Evolutionary conservation across 305 asterid genomes (phyloP).

Genomic region (Petunia hybrid): DNA sequence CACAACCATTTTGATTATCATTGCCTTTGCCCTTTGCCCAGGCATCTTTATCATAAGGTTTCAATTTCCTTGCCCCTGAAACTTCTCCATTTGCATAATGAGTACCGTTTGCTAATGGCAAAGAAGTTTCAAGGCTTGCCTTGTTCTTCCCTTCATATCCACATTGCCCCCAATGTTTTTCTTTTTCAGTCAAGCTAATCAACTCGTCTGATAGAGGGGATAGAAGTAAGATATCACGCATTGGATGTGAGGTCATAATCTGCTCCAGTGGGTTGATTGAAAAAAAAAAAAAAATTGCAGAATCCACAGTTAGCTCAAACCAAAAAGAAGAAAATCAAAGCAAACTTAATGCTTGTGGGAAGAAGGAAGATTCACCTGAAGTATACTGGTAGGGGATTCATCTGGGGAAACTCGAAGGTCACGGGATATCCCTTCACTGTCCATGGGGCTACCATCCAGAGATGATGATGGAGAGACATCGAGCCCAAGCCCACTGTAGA

Average conservation of each 20-base stretch:
- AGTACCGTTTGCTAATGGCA: constrained; percentile 54
- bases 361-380: constrained; percentile 64
- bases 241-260: constrained; percentile 81
- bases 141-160: constrained; percentile 52
- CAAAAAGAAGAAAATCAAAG: constrained; percentile 18
- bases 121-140: constrained; percentile 47
- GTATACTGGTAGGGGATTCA: constrained; percentile 89
- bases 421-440: constrained; percentile 62
- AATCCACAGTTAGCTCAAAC: constrained; percentile 28
- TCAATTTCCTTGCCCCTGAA: constrained; percentile 52
- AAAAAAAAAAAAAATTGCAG: not conserved
- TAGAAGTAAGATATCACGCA: constrained; percentile 52
- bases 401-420: constrained; percentile 58
- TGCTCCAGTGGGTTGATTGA: constrained; percentile 47
- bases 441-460: constrained; percentile 70
- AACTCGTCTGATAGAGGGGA: constrained; percentile 87
- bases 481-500: constrained; percentile 97
- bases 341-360: constrained; percentile 22
- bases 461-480: constrained; percentile 93
- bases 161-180: constrained; percentile 48
- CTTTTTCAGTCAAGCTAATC: constrained; percentile 56
- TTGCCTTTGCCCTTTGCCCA: constrained; percentile 40
- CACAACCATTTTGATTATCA: constrained; percentile 38
- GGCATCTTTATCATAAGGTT: constrained; percentile 48
- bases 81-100: constrained; percentile 55